These are phyloP conservation scores for Lachancea fermentati DNA, from an alignment of 805 yeast genomes.

Conservation along the genomic window DNA sequence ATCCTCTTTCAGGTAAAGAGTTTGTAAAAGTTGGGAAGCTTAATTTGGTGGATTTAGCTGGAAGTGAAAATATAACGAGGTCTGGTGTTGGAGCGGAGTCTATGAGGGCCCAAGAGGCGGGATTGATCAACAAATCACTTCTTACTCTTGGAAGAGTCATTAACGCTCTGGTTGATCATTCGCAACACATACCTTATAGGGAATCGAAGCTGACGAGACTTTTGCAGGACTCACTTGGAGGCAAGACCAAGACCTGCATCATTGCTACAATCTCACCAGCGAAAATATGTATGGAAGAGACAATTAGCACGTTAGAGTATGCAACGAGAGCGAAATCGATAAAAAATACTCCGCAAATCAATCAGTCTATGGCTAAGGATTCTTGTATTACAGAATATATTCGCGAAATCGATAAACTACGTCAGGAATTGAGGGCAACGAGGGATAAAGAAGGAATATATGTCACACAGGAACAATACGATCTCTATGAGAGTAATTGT, in stretches of 20 bases:
- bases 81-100: slow-evolving; percentile 67
- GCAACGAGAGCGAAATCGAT: slow-evolving; percentile 79
- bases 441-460: slow-evolving; percentile 63
- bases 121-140: slow-evolving; percentile 79
- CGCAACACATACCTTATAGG: slow-evolving; percentile 73
- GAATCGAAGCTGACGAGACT: slow-evolving; percentile 77
- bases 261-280: slow-evolving; percentile 84
- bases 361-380: slow-evolving; percentile 55
- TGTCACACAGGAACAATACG: slow-evolving; percentile 42
- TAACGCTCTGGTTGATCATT: slow-evolving; percentile 57
- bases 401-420: slow-evolving; percentile 49
- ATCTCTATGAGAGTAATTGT: slow-evolving; percentile 41
- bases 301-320: slow-evolving; percentile 74
- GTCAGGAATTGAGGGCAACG: slow-evolving; percentile 57
- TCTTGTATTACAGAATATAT: slow-evolving; percentile 47
- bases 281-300: slow-evolving; percentile 62
- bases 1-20: slow-evolving; percentile 45
- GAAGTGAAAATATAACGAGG: slow-evolving; percentile 77
- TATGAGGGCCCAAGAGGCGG: slow-evolving; percentile 86
- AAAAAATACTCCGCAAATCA: slow-evolving; percentile 59
- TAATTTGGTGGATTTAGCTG: slow-evolving; percentile 90
- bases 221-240: slow-evolving; percentile 80
- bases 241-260: slow-evolving; percentile 73
- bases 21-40: slow-evolving; percentile 55
- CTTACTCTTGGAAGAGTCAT: slow-evolving; percentile 84